These are phyloP conservation scores for Suillus subluteus DNA, from an alignment of 768 basidiomycete species.

Conservation along the genomic window DNA sequence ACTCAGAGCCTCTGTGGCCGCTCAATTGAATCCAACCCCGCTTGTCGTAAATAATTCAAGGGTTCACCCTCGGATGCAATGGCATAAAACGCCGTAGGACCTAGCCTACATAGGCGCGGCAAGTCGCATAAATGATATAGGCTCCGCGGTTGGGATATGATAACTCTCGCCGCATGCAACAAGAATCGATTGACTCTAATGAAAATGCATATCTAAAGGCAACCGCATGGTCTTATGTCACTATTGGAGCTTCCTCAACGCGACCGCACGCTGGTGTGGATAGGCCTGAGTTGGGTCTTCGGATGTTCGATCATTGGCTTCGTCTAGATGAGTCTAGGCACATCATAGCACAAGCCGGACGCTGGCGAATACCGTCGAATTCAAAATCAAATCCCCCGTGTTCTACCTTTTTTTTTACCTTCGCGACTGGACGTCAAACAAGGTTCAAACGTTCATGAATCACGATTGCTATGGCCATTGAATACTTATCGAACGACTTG, in stretches of 20 bases:
- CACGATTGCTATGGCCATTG: neutral
- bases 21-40: neutral
- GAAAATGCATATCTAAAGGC: constrained; percentile 2
- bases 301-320: neutral
- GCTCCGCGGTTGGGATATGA: neutral
- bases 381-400: neutral
- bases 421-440: neutral
- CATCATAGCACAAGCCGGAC: neutral
- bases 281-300: neutral
- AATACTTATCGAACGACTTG: neutral
- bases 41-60: neutral
- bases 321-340: neutral
- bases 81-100: neutral
- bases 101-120: too few relatives aligned
- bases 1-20: neutral
- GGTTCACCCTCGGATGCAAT: constrained; percentile 5
- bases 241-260: neutral
- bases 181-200: neutral
- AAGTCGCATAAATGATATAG: constrained; percentile 1
- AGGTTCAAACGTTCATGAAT: neutral
- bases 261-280: neutral
- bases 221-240: neutral
- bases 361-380: neutral
- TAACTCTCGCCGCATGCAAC: neutral
- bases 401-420: neutral